Evolutionary conservation across 768 basidiomycete genomes (phyloP).

Genomic region (Lactifluus piperatus): DNA sequence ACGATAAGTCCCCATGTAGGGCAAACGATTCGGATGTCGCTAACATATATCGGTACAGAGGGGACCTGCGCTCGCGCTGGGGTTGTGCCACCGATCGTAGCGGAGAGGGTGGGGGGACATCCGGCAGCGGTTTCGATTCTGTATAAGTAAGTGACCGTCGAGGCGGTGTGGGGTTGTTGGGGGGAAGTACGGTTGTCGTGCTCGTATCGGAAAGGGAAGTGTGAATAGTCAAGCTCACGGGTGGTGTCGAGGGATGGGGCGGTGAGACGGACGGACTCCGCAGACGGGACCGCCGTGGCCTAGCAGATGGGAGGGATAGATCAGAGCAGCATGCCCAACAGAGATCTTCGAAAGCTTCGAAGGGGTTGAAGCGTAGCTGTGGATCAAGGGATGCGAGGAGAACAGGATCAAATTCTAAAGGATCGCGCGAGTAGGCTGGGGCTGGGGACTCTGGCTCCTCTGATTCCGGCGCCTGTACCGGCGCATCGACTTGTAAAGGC

Average conservation of each 20-base stretch:
- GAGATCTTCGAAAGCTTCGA: slow-evolving; percentile 11
- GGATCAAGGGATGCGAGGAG: slow-evolving; percentile 8
- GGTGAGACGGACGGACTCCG: background rate
- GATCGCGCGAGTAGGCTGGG: slow-evolving; percentile 10
- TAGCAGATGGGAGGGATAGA: background rate
- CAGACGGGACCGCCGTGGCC: background rate
- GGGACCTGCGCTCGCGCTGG: no score
- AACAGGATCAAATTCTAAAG: slow-evolving; percentile 8
- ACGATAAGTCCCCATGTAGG: background rate
- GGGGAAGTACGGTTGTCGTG: background rate
- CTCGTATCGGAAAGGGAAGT: background rate
- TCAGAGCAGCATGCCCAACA: slow-evolving; percentile 1
- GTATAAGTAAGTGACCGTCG: background rate
- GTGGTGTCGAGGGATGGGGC: background rate
- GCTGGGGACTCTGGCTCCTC: slow-evolving; percentile 7
- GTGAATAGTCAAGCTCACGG: background rate
- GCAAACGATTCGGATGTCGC: background rate
- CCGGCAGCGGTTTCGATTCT: slow-evolving; percentile 8
- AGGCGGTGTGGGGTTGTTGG: background rate
- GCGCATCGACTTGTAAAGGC: background rate
- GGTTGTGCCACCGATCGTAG: background rate
- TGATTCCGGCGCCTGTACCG: background rate
- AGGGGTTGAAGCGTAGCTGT: slow-evolving; percentile 1
- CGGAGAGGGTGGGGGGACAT: slow-evolving; percentile 1
- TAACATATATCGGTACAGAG: background rate